phyloP scores from a whole-genome alignment of 306 rosid species.

The Pyrus pyrifolia region DNA sequence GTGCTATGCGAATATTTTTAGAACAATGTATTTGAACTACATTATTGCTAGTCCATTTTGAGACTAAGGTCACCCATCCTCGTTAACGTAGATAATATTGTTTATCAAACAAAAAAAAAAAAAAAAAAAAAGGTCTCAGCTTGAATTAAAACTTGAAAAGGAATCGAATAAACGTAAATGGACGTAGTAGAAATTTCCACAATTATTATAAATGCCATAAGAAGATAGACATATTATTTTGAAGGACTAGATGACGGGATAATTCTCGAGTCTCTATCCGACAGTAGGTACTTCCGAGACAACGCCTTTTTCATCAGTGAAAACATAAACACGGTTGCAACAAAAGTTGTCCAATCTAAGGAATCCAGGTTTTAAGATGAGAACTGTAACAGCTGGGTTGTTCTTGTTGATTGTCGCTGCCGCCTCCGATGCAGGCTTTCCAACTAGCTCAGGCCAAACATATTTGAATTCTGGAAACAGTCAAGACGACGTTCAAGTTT shows the following conservation, averaged over 20 bases:
- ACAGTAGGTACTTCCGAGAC: not conserved
- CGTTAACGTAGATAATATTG: too few relatives aligned
- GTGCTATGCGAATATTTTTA: too few relatives aligned
- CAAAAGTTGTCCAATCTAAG: not conserved
- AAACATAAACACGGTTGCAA: not conserved
- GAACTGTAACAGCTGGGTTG: not conserved
- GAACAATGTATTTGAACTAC: too few relatives aligned
- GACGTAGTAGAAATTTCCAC: too few relatives aligned
- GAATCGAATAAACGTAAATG: too few relatives aligned
- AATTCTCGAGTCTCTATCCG: not conserved
- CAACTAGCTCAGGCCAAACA: not conserved
- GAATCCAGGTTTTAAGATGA: not conserved
- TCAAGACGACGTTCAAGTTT: not conserved
- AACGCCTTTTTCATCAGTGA: not conserved
- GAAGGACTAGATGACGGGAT: not conserved
- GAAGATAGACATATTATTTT: not conserved
- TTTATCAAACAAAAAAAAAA: too few relatives aligned
- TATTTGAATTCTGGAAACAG: not conserved
- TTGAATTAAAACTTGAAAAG: too few relatives aligned
- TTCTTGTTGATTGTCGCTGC: not conserved
- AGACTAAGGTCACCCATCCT: too few relatives aligned
- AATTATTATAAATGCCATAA: too few relatives aligned
- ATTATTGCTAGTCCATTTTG: too few relatives aligned
- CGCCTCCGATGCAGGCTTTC: not conserved
- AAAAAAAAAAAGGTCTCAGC: too few relatives aligned